Evolutionary conservation across 2,329 filamentous ascomycete genomes (phyloP).

Genomic region (Microdochium nivale): DNA sequence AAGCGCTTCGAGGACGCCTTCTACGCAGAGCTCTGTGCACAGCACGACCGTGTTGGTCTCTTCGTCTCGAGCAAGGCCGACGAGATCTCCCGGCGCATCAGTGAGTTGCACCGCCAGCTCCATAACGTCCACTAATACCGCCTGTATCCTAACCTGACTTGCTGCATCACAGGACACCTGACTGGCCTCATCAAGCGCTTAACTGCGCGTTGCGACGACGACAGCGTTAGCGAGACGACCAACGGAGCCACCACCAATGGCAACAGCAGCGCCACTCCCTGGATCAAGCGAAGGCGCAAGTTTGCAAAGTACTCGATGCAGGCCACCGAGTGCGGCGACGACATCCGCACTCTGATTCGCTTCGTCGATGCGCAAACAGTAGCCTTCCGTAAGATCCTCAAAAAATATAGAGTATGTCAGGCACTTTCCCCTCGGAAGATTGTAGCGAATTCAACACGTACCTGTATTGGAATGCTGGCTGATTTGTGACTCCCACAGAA

Average conservation of each 20-base stretch:
- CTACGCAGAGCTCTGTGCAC: slow-evolving; percentile 59
- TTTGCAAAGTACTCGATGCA: slow-evolving; percentile 46
- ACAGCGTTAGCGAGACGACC: background rate
- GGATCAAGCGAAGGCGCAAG: slow-evolving; percentile 39
- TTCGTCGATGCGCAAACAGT: slow-evolving; percentile 67
- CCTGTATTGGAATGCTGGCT: background rate
- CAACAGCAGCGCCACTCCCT: slow-evolving; percentile 23
- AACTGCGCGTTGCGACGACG: slow-evolving; percentile 25
- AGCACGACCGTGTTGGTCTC: slow-evolving; percentile 69
- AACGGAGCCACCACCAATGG: slow-evolving; percentile 4
- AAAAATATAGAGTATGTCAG: slow-evolving; percentile 63
- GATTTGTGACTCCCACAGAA: slow-evolving; percentile 39
- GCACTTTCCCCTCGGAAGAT: slow-evolving; percentile 1
- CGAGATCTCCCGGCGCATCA: slow-evolving; percentile 63
- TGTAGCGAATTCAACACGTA: background rate
- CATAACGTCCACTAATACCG: background rate
- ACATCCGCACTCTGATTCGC: slow-evolving; percentile 60
- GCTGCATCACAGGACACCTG: slow-evolving; percentile 32
- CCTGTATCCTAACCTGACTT: background rate
- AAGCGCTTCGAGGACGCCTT: slow-evolving; percentile 63
- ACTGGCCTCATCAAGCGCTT: slow-evolving; percentile 38
- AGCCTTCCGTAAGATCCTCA: slow-evolving; percentile 74
- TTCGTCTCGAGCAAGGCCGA: slow-evolving; percentile 75
- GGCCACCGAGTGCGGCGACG: slow-evolving; percentile 54
- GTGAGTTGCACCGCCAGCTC: slow-evolving; percentile 30